Conservation (phyloP, 495 filamentous ascomycete genomes). For the Xylaria flabelliformis region DNA sequence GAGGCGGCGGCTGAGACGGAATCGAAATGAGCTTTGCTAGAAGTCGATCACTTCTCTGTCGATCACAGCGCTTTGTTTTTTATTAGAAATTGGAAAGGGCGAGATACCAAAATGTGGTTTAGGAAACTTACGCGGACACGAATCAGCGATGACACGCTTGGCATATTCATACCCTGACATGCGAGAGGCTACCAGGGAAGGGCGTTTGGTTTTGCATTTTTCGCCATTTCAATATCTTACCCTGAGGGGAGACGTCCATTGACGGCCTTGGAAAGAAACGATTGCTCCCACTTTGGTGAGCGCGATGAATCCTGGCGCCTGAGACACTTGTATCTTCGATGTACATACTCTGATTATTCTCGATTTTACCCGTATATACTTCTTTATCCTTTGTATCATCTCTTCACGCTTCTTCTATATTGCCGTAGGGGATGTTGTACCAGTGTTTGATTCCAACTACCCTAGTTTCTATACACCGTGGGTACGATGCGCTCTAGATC, state of each 20-base stretch:
- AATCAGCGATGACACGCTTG: constrained; percentile 20
- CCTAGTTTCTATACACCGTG: not conserved
- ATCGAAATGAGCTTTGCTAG: not conserved
- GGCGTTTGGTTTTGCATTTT: constrained; percentile 22
- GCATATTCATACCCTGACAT: constrained; percentile 18
- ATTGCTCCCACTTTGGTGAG: not conserved
- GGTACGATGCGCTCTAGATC: not conserved
- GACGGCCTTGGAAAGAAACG: constrained; percentile 8
- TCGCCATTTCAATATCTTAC: constrained; percentile 19
- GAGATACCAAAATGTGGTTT: not conserved
- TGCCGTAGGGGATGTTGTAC: not conserved
- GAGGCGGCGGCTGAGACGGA: constrained; percentile 3
- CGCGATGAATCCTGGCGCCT: not conserved
- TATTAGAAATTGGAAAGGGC: not conserved
- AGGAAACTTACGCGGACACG: constrained; percentile 21
- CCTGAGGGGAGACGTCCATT: constrained; percentile 1
- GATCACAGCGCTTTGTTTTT: constrained; percentile 17
- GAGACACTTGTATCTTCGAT: constrained; percentile 18
- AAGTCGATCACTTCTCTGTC: constrained; percentile 3
- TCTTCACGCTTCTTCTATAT: not conserved
- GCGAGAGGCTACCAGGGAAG: constrained; percentile 6
- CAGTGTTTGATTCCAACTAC: not conserved
- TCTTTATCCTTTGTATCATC: not conserved
- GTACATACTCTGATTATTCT: constrained; percentile 26
- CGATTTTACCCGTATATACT: constrained; percentile 28